A percentile compares a stretch with the other conserved stretches of the same genome.
phyloP scores from a whole-genome alignment of 345 rosid genomes.

The Populus deltoides region DNA sequence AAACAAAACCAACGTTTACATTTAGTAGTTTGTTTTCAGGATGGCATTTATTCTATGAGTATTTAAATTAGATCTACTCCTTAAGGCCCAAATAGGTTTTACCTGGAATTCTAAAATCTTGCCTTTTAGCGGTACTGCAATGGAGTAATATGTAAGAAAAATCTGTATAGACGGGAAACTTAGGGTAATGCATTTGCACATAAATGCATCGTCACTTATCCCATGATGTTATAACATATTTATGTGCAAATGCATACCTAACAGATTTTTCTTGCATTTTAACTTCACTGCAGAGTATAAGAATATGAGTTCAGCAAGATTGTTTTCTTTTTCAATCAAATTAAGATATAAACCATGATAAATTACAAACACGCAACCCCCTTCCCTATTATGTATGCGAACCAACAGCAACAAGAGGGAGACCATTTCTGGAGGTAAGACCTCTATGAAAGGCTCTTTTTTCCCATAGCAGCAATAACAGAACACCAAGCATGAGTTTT shows the following conservation, averaged over 20 bases:
- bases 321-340: not conserved
- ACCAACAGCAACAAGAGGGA: no score
- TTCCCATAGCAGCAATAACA: not conserved
- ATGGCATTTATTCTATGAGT: not conserved
- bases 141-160: not conserved
- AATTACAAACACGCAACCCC: not conserved
- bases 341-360: not conserved
- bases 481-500: not conserved
- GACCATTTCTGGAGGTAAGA: no score
- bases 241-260: not conserved
- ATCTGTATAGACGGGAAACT: not conserved
- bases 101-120: not conserved
- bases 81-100: not conserved
- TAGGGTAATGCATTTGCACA: not conserved
- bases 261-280: not conserved
- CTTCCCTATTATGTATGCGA: no score
- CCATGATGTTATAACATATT: no score
- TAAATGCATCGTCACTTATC: no score
- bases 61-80: not conserved
- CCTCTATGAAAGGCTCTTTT: no score
- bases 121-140: not conserved
- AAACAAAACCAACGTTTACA: no score
- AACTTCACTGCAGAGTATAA: not conserved
- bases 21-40: not conserved
- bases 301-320: not conserved